Percentiles rank a stretch among this genome's conserved stretches.
phyloP scores from a whole-genome alignment of 495 filamentous ascomycete species.

The Aspergillus biplanus region DNA sequence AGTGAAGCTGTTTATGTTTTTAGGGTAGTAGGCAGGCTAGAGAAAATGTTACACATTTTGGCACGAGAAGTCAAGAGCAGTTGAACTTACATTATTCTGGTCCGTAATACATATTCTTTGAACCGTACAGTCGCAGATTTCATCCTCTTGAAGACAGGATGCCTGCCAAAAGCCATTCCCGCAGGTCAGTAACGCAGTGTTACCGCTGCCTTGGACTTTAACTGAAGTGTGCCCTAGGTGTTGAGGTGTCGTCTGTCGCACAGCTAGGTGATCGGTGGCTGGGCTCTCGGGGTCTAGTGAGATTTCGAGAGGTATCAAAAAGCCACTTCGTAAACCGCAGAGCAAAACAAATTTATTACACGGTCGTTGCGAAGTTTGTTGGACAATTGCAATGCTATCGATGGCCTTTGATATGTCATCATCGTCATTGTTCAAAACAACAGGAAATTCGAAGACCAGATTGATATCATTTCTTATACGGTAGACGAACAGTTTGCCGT shows the following conservation, averaged over 20 bases:
- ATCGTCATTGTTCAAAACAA: constrained; percentile 19
- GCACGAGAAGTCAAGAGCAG: background rate
- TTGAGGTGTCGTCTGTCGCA: constrained; percentile 32
- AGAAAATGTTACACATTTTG: constrained; percentile 18
- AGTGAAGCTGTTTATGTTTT: constrained; percentile 38
- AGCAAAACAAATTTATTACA: constrained; percentile 32
- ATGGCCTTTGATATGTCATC: constrained; percentile 44
- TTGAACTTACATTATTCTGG: constrained; percentile 44
- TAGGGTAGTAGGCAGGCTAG: constrained; percentile 47
- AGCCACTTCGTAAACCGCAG: constrained; percentile 50
- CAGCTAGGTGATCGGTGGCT: constrained; percentile 23
- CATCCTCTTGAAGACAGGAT: constrained; percentile 28
- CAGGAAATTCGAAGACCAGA: constrained; percentile 26
- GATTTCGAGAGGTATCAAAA: constrained; percentile 42
- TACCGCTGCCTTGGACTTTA: constrained; percentile 35
- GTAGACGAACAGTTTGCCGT: constrained; percentile 41
- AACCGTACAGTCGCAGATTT: constrained; percentile 31
- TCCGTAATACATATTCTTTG: constrained; percentile 49
- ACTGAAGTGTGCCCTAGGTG: constrained; percentile 45
- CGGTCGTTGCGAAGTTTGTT: constrained; percentile 9
- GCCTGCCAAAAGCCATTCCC: constrained; percentile 47
- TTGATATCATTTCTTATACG: constrained; percentile 26
- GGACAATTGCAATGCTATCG: constrained; percentile 41
- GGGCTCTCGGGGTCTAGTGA: constrained; percentile 20
- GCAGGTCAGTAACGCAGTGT: constrained; percentile 41